A percentile compares a stretch with the other conserved stretches of the same genome.
These are phyloP conservation scores for Azolla pinnata DNA, from an alignment of 75 land plant species.

Conservation along the genomic window DNA sequence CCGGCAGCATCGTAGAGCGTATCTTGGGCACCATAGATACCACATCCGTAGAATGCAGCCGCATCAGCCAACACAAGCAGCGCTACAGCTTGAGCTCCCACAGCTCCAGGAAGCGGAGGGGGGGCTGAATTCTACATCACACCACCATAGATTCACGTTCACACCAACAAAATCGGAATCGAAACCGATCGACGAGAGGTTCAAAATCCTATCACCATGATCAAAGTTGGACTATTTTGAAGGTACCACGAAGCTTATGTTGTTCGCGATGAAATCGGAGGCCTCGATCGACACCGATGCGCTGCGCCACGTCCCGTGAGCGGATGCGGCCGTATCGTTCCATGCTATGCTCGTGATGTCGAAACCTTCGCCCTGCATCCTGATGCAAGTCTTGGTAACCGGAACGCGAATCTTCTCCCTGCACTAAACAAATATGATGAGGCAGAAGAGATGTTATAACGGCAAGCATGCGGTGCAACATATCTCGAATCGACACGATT, in stretches of 20 bases:
- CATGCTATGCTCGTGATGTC: slow-evolving; percentile 52
- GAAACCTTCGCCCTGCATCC: slow-evolving; percentile 82
- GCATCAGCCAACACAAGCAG: slow-evolving; percentile 52
- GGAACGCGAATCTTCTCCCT: slow-evolving; percentile 77
- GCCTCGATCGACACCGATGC: slow-evolving; percentile 58
- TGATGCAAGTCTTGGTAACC: slow-evolving; percentile 53
- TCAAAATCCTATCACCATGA: not conserved
- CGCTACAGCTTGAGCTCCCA: slow-evolving; percentile 81
- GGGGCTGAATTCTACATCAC: slow-evolving; percentile 64
- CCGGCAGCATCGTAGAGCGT: slow-evolving; percentile 78
- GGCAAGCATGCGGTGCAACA: too few species aligned
- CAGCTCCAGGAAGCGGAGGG: slow-evolving; percentile 58
- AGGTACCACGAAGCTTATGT: slow-evolving; percentile 80
- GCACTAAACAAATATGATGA: too few species aligned
- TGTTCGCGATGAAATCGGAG: slow-evolving; percentile 62
- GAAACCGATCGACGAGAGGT: not conserved
- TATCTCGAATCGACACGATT: too few species aligned
- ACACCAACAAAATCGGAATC: not conserved
- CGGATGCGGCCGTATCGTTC: slow-evolving; percentile 76
- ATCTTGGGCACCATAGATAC: slow-evolving; percentile 75
- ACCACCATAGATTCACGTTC: not conserved
- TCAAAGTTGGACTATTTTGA: not conserved
- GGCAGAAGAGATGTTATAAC: too few species aligned
- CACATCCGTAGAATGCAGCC: slow-evolving; percentile 79
- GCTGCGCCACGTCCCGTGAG: slow-evolving; percentile 62